Percentiles rank a stretch among this genome's conserved stretches.
These are phyloP conservation scores for Kuraishia piskuri DNA, from an alignment of 805 yeast species.

Conservation along the genomic window DNA sequence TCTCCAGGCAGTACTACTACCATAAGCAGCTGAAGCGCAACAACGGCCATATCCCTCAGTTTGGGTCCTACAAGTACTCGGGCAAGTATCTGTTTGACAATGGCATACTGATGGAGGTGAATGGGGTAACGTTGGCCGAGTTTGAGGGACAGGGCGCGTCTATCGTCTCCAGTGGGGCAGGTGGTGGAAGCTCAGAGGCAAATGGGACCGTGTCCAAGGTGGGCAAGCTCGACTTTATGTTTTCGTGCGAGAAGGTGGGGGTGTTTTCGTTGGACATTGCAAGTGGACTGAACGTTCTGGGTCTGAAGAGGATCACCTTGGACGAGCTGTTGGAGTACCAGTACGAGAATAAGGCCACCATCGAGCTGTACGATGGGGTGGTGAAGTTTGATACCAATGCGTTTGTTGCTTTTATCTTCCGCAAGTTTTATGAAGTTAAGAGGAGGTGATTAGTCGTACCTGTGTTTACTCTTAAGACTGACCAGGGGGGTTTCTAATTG, in stretches of 20 bases:
- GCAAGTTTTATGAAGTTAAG: constrained; percentile 55
- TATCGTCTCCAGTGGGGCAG: no score
- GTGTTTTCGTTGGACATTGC: constrained; percentile 69
- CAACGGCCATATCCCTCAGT: constrained; percentile 55
- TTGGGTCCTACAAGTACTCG: constrained; percentile 72
- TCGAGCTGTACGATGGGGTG: constrained; percentile 58
- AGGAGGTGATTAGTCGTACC: neutral
- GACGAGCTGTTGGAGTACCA: constrained; percentile 69
- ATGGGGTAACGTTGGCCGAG: constrained; percentile 35
- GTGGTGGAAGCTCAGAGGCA: no score
- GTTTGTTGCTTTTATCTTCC: constrained; percentile 60
- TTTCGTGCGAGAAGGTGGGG: constrained; percentile 69
- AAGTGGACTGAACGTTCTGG: constrained; percentile 58
- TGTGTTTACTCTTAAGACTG: neutral
- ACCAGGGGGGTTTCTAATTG: no score
- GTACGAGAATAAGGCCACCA: constrained; percentile 49
- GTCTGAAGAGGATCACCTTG: constrained; percentile 48
- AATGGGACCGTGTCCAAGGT: constrained; percentile 47
- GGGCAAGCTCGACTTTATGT: constrained; percentile 62
- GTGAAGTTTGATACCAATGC: constrained; percentile 63
- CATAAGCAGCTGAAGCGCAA: constrained; percentile 58
- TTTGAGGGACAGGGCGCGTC: no score
- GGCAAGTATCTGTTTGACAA: constrained; percentile 69
- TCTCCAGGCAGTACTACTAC: constrained; percentile 70
- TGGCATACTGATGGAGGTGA: constrained; percentile 53